A percentile compares a stretch with the other conserved stretches of the same genome.
Evolutionary conservation across 1,284 basidiomycete species (phyloP).

Genomic region (Marasmius tenuissimus): DNA sequence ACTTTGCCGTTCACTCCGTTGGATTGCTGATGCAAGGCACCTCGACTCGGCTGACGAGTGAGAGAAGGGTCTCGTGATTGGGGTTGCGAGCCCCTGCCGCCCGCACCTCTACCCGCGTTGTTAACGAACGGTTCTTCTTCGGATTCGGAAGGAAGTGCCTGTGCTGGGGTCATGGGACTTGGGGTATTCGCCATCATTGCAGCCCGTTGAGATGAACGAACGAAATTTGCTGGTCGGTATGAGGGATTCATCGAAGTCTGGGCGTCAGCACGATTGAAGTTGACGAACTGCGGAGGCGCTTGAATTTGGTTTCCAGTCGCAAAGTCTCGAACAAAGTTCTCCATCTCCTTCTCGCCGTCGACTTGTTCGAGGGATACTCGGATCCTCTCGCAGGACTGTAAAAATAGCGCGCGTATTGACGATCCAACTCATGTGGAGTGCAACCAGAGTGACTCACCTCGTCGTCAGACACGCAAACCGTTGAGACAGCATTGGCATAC

Average conservation of each 20-base stretch:
- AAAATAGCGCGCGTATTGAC: slow-evolving; percentile 1
- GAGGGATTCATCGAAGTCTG: slow-evolving; percentile 53
- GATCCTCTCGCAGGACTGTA: slow-evolving; percentile 88
- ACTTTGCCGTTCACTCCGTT: slow-evolving; percentile 6
- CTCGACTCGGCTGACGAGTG: slow-evolving; percentile 28
- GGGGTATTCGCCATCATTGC: neutral
- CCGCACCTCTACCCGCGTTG: slow-evolving; percentile 66
- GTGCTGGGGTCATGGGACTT: slow-evolving; percentile 7
- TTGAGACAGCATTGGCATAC: slow-evolving; percentile 94
- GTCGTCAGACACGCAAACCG: slow-evolving; percentile 94
- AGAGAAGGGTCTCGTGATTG: slow-evolving; percentile 20
- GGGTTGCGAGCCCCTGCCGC: slow-evolving; percentile 31
- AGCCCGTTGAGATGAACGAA: slow-evolving; percentile 53
- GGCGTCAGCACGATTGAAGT: slow-evolving; percentile 67
- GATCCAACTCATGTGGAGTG: slow-evolving; percentile 1
- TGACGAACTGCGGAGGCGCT: slow-evolving; percentile 81
- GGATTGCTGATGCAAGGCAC: slow-evolving; percentile 5
- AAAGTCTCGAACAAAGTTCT: slow-evolving; percentile 82
- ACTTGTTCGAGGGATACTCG: slow-evolving; percentile 81
- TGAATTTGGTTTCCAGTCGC: slow-evolving; percentile 85
- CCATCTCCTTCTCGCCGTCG: slow-evolving; percentile 81
- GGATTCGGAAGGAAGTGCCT: slow-evolving; percentile 3
- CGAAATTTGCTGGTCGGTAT: slow-evolving; percentile 58
- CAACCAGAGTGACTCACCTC: slow-evolving; percentile 60
- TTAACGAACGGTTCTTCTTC: slow-evolving; percentile 47